Evolutionary conservation across 1,139 yeast genomes (phyloP), one percentile per base, ranked within the genome.

Genomic region (Scheffersomyces illinoinensis): DNA sequence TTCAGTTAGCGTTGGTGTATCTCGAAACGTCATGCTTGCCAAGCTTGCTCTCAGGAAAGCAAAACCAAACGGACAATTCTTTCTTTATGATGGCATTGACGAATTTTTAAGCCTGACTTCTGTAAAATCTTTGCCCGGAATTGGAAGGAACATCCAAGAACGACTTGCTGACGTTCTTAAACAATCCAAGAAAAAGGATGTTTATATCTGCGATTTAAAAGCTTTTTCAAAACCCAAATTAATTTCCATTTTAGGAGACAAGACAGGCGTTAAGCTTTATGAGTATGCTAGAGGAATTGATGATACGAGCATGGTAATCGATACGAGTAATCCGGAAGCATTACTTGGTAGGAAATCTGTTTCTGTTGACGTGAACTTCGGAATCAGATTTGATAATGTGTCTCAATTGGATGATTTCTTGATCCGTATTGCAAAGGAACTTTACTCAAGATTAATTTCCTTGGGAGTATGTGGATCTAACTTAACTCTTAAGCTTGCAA

Each of bases 361-460:
- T 0, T 92, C 97, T 0, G 91, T 92, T 12, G 98, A 95, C 71
- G 90, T 95, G 47, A 91, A 93, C 62, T 95, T 92, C 88, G 98
- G 97, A 0, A 90, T 95, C 0, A 71, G 98, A 56, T 90, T 93
- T 62, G 84, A 85, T 39, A 77, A 76, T 0, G 78, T 83, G 24
- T 71, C 73, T 1, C 91, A 93, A 65, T 84, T 89, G 26, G 93
- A 89, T 60, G 68, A 61, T 4, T 95, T 95, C 68, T 69, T 91
- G 20, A 75, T 79, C 54, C 75, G 85, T 48, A 74, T 93, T 55
- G 78, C 89, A 0, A 74, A 75, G 47, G 97, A 93, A 66, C 70
- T 95, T 57, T 75, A 82, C 57, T 64, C 74, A 0, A 77, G 97
- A 58, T 70, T 92, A 56, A 62, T 74, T 1, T 76, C 79, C 12